Evolutionary conservation across 495 filamentous ascomycete genomes (phyloP), one percentile per base, ranked within the genome.

Genomic region (Aspergillus conjunctus): DNA sequence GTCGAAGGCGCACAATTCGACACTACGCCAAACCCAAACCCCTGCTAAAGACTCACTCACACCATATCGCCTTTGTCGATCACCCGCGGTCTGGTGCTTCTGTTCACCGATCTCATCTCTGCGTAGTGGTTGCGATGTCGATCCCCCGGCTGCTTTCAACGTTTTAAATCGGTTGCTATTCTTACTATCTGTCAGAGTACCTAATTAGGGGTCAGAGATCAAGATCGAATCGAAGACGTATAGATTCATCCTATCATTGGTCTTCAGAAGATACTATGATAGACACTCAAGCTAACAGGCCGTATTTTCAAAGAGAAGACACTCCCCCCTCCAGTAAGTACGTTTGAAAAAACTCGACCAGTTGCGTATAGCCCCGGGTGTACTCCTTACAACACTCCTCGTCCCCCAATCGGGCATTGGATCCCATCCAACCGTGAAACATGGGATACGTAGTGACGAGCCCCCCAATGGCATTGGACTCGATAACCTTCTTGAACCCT

Each of bases 361-460:
- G 43, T 17, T 46, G 43, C 43, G 43, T 46, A 20, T 46, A 46
- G 9, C 43, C 43, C 43, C 43, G 43, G 4, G 43, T 46, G 43
- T 46, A 46, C 43, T 46, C 43, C 15, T 17, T 0, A 46, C 43
- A 17, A 18, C 43, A 12, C 9, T 46, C 43, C 9, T 46, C 43
- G 18, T 46, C 14, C 0, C 43, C 43, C 43, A 46, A 18, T 17
- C 43, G 43, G 0, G 43, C 43, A 20, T 46, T 46, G 3, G 43
- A 46, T 18, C 43, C 43, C 43, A 46, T 46, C 43, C 43, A 46
- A 5, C 43, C 43, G 15, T 46, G 43, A 18, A 46, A 46, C 43
- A 46, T 46, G 43, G 43, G 43, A 46, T 46, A 46, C 15, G 43
- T 46, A 9, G 12, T 18, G 0, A 46, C 43, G 43, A 46, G 18